These are phyloP conservation scores for Cadophora sp. DNA, from an alignment of 2,329 filamentous ascomycete genomes.

Conservation along the genomic window DNA sequence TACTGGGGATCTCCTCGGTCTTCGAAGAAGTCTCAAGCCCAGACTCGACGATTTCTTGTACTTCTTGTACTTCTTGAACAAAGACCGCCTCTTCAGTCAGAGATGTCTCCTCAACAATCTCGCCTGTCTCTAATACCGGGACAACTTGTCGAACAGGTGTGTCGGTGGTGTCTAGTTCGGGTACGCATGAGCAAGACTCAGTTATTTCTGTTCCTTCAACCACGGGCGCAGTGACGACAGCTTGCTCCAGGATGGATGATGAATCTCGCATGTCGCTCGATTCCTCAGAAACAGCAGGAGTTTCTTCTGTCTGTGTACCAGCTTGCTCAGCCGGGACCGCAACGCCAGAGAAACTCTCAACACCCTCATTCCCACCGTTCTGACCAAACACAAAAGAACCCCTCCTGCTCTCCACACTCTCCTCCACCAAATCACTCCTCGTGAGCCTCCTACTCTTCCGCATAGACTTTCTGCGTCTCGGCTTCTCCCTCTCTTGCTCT, in stretches of 20 bases:
- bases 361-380: background rate
- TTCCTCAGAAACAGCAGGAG: background rate
- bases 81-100: background rate
- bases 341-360: conserved; percentile 11
- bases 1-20: background rate
- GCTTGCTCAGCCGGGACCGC: no score
- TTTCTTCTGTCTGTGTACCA: background rate
- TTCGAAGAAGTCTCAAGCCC: background rate
- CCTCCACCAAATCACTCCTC: conserved; percentile 15
- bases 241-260: background rate
- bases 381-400: conserved; percentile 14
- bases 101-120: background rate
- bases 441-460: conserved; percentile 35
- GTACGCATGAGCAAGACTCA: background rate
- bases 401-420: conserved; percentile 11
- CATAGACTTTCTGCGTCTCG: conserved; percentile 37
- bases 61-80: background rate
- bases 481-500: conserved; percentile 19
- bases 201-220: background rate
- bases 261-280: background rate
- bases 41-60: background rate
- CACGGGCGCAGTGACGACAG: background rate
- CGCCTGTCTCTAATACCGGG: background rate
- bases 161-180: background rate
- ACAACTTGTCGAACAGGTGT: background rate